These are phyloP conservation scores for Daedaleopsis nitida DNA, from an alignment of 768 basidiomycete species.

Conservation along the genomic window DNA sequence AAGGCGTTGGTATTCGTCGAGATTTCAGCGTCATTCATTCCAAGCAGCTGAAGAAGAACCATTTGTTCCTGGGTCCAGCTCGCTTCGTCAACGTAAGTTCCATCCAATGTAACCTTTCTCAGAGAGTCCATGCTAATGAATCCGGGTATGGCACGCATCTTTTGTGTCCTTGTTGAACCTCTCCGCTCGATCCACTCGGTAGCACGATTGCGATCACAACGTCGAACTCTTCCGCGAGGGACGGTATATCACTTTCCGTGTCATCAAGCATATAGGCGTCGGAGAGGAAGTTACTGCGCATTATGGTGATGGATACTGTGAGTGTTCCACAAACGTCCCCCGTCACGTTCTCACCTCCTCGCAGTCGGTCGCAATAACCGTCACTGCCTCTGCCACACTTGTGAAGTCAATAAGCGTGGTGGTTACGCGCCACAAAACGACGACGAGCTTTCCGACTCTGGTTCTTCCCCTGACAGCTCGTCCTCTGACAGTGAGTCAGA, in stretches of 20 bases:
- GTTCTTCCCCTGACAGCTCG: constrained; percentile 42
- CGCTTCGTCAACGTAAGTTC: constrained; percentile 86
- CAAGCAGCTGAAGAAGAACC: constrained; percentile 89
- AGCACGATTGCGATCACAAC: constrained; percentile 92
- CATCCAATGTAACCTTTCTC: background rate
- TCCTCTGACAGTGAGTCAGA: constrained; percentile 34
- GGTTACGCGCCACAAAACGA: constrained; percentile 67
- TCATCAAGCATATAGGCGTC: constrained; percentile 71
- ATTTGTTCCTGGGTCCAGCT: constrained; percentile 88
- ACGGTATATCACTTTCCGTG: constrained; percentile 86
- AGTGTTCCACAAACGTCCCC: constrained; percentile 35
- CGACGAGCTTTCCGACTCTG: constrained; percentile 45
- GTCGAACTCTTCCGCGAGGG: constrained; percentile 89
- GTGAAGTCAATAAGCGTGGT: constrained; percentile 73
- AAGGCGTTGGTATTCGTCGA: constrained; percentile 60
- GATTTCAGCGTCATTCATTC: constrained; percentile 93
- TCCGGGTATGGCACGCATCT: background rate
- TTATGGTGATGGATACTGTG: constrained; percentile 90
- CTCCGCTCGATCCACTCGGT: constrained; percentile 16
- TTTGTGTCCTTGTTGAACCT: constrained; percentile 14
- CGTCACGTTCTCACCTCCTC: constrained; percentile 21
- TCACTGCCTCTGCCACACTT: constrained; percentile 85
- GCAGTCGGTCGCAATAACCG: constrained; percentile 68
- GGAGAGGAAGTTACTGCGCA: constrained; percentile 91
- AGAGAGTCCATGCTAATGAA: background rate